Evolutionary conservation across 2,329 filamentous ascomycete genomes (phyloP).

Genomic region (Clarireedia homoeocarpa): DNA sequence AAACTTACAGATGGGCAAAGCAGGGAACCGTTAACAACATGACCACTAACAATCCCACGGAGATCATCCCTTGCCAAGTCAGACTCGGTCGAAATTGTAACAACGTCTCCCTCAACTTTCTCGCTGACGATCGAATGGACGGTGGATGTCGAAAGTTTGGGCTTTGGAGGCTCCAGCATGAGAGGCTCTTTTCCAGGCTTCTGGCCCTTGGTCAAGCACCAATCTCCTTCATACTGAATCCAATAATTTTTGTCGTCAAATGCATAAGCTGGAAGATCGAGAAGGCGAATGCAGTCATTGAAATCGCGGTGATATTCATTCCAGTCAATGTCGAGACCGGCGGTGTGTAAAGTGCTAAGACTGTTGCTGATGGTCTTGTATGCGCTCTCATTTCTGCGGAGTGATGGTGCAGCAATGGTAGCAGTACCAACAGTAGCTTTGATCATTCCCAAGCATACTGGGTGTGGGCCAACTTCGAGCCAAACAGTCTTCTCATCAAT

Average conservation of each 20-base stretch:
- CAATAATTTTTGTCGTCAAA: conserved; percentile 67
- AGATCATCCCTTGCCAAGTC: conserved; percentile 38
- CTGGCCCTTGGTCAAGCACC: conserved; percentile 57
- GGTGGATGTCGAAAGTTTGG: conserved; percentile 36
- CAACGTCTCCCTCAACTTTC: conserved; percentile 41
- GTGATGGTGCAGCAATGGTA: conserved; percentile 48
- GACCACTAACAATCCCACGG: conserved; percentile 40
- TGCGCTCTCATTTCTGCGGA: conserved; percentile 53
- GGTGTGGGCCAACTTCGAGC: conserved; percentile 69
- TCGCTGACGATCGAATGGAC: conserved; percentile 39
- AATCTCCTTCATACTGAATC: conserved; percentile 57
- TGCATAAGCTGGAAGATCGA: conserved; percentile 59
- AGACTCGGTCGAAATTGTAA: conserved; percentile 44
- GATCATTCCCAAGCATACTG: conserved; percentile 60
- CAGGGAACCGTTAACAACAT: conserved; percentile 49
- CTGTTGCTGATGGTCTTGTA: conserved; percentile 56
- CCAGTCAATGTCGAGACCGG: conserved; percentile 60
- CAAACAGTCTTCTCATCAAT: conserved; percentile 61
- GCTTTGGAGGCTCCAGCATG: conserved; percentile 48
- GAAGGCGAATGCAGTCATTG: conserved; percentile 46
- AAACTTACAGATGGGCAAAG: conserved; percentile 33
- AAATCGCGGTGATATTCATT: conserved; percentile 61
- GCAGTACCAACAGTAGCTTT: conserved; percentile 47
- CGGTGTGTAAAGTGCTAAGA: conserved; percentile 51
- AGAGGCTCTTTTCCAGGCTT: conserved; percentile 31